A percentile compares a stretch with the other conserved stretches of the same genome.
These are phyloP conservation scores for Pythium sp. DNA, from an alignment of 352 stramenopile genomes.

Conservation along the genomic window DNA sequence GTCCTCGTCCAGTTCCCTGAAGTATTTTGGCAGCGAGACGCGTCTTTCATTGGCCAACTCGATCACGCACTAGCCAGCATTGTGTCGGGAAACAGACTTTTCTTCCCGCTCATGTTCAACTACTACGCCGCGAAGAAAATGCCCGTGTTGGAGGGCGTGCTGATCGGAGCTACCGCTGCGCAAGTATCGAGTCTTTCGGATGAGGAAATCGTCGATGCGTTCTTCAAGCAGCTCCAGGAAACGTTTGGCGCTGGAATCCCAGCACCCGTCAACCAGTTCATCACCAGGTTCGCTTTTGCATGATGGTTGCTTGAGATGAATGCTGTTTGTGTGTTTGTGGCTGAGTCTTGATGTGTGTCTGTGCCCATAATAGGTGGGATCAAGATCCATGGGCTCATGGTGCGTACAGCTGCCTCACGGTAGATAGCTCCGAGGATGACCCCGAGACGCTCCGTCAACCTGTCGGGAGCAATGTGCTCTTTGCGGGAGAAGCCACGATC, in stretches of 20 bases:
- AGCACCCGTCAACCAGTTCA: constrained; percentile 37
- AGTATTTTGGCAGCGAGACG: constrained; percentile 55
- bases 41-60: constrained; percentile 45
- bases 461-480: constrained; percentile 42
- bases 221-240: constrained; percentile 42
- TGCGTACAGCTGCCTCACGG: constrained; percentile 60
- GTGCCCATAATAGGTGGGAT: constrained; percentile 41
- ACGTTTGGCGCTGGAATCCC: constrained; percentile 43
- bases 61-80: constrained; percentile 2
- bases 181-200: constrained; percentile 42
- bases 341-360: constrained; percentile 2
- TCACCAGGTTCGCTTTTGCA: constrained; percentile 35
- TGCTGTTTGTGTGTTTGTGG: not conserved
- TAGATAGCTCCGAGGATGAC: constrained; percentile 59
- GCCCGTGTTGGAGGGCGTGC: constrained; percentile 53
- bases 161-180: constrained; percentile 42
- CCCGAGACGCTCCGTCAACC: constrained; percentile 45
- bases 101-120: constrained; percentile 65
- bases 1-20: constrained; percentile 62
- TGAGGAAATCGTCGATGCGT: constrained; percentile 35
- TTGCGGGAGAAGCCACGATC: constrained; percentile 66
- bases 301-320: not conserved
- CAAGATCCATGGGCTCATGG: constrained; percentile 51
- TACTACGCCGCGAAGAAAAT: constrained; percentile 50
- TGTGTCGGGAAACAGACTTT: constrained; percentile 3